Evolutionary conservation across 164 flowering plant genomes (phyloP).

Genomic region (Magnolia sinica): DNA sequence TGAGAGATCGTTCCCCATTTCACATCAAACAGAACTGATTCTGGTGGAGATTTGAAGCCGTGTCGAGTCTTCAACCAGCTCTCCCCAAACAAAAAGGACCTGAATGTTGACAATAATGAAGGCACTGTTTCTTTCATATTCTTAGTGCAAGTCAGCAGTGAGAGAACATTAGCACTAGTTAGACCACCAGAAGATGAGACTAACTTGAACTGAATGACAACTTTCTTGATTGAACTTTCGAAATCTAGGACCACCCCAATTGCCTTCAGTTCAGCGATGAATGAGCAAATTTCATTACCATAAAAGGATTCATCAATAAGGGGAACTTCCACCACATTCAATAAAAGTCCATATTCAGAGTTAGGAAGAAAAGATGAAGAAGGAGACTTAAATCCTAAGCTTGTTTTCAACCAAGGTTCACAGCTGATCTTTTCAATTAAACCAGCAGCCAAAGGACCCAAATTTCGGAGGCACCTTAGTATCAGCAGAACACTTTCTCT

Average conservation of each 20-base stretch:
- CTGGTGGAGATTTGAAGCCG: constrained; percentile 42
- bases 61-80: background rate
- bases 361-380: background rate
- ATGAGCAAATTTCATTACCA: constrained; percentile 15
- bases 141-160: constrained; percentile 4
- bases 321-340: constrained; percentile 13
- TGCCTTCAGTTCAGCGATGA: background rate
- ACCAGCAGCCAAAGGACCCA: background rate
- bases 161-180: background rate
- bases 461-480: background rate
- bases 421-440: constrained; percentile 21
- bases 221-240: background rate
- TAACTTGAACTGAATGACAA: background rate
- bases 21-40: constrained; percentile 14
- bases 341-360: background rate
- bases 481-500: background rate
- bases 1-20: constrained; percentile 17
- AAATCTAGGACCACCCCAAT: background rate
- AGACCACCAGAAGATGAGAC: background rate
- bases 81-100: background rate
- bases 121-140: background rate
- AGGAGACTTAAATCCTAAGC: constrained; percentile 22
- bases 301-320: constrained; percentile 36
- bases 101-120: background rate
- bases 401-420: constrained; percentile 39